Base-by-base conservation (phyloP, 2,329 filamentous ascomycete genomes). In the Lasiodiplodia citricola region DNA sequence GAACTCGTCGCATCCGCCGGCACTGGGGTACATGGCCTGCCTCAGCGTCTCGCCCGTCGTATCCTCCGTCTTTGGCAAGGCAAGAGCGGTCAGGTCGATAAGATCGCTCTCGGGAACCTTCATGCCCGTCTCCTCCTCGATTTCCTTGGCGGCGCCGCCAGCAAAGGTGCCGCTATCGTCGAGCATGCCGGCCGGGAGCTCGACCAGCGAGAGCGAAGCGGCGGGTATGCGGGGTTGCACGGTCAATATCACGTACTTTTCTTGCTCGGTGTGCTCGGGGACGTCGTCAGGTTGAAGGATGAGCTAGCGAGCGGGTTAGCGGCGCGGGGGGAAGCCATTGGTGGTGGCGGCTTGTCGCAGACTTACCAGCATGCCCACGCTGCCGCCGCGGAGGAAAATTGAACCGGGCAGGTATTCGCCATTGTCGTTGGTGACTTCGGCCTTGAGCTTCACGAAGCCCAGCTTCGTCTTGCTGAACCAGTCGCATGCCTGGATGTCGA, bases 121-220 rank as follows among this genome's bases (percentile, higher is more conserved):
- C n/a, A 89, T 75, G 0, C 84, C 84, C 0, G 85, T 87, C 74
- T 89, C 87, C 74, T 89, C 86, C 37, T 83, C 72, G 44, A 89
- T 86, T 71, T 89, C 87, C 62, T 84, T 83, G 2, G 86, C 86
- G 0, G 87, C 87, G 11, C 80, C 83, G 7, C 87, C 86, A 0
- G 82, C 79, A 70, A 89, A 87, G 0, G 82, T 83, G 11, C 84
- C 83, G 44, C 67, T 68, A 70, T 85, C 85, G 71, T 89, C 87
- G 1, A 89, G 79, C 86, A 89, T 88, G 21, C 87, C 87, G 0
- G 87, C 87, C 2, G 87, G 87, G 10, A 89, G 83, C 73, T 89
- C 87, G 14, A 81, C 73, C 68, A 89, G 86, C 1, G 83, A 78
- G 3, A 89, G 80, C 1, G 83, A 86, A 0, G 84, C 86, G 0